Conservation (phyloP, 805 yeast genomes). For the Candida insectorum region DNA sequence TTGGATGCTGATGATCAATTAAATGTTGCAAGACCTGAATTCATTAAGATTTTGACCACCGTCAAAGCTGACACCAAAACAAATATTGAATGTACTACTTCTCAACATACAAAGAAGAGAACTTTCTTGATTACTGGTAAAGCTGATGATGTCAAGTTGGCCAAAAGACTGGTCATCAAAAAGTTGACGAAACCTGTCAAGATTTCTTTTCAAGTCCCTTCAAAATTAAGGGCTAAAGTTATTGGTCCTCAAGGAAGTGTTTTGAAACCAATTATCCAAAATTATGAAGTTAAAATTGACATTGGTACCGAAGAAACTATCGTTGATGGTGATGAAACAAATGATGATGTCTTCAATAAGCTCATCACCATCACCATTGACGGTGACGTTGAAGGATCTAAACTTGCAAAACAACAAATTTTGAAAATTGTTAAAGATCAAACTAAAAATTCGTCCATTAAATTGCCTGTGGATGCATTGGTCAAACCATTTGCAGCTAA, state of each 20-base stretch:
- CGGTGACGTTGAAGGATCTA: slow-evolving; percentile 85
- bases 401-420: slow-evolving; percentile 67
- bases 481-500: slow-evolving; percentile 44
- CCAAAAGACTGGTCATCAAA: slow-evolving; percentile 72
- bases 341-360: slow-evolving; percentile 59
- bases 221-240: slow-evolving; percentile 69
- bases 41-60: slow-evolving; percentile 60
- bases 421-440: slow-evolving; percentile 71
- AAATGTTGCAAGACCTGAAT: slow-evolving; percentile 59
- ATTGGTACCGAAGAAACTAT: slow-evolving; percentile 45
- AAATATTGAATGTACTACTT: slow-evolving; percentile 77
- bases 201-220: slow-evolving; percentile 64
- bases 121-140: slow-evolving; percentile 81
- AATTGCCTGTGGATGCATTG: slow-evolving; percentile 41
- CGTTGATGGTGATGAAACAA: slow-evolving; percentile 34
- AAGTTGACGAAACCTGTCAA: slow-evolving; percentile 73
- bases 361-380: slow-evolving; percentile 61
- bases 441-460: slow-evolving; percentile 55
- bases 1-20: slow-evolving; percentile 68
- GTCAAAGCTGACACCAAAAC: slow-evolving; percentile 61
- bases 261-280: slow-evolving; percentile 72
- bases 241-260: slow-evolving; percentile 87
- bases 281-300: slow-evolving; percentile 66
- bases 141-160: slow-evolving; percentile 59
- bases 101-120: slow-evolving; percentile 71